Evolutionary conservation across 208 protist species (phyloP), one percentile per base, ranked within the genome.

Genomic region (Crithidia sp.): DNA sequence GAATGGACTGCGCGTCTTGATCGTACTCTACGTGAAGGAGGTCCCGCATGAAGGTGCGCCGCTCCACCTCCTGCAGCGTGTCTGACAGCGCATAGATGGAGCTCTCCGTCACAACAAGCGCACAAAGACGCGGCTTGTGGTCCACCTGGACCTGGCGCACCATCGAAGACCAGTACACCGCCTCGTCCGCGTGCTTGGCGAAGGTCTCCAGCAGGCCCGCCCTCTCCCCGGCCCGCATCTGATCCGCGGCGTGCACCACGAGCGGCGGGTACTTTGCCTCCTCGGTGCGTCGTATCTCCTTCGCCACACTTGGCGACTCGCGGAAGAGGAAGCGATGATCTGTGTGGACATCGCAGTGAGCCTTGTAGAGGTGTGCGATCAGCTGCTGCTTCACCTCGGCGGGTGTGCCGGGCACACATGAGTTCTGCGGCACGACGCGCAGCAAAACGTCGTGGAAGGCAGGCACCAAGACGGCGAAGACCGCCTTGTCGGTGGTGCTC

Each of bases 391-490:
- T 85, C n/a, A 89, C 79, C 13, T 83, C 76, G 16, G 43, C 56
- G 45, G 79, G 71, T 3, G 75, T 71, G 39, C 74, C 79, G 2
- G 56, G 64, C 43, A 65, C 52, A 37, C 64, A 67, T 2, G 67
- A 76, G 66, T 84, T 77, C 45, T 81, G 79, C 36, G 73, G 66
- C 12, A 76, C 62, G 28, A 90, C 66, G 14, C 77, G 79, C 37
- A 93, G 73, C 10, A 93, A 74, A 3, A 90, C 37, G 63, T 93
- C 88, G 73, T 93, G 88, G 53, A 86, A 93, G 37, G 76, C 76
- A 4, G 88, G 88, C 12, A 93, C 57, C 16, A 93, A 52, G 37
- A 93, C 52, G 5, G 83, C 84, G 39, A 93, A 12, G 40, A 87
- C 54, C 19, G 71, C 57, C 37, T 54, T 53, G 12, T 85, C 83